phyloP scores from a whole-genome alignment of 177 flowering plant genomes.

The Vitis hybrid region DNA sequence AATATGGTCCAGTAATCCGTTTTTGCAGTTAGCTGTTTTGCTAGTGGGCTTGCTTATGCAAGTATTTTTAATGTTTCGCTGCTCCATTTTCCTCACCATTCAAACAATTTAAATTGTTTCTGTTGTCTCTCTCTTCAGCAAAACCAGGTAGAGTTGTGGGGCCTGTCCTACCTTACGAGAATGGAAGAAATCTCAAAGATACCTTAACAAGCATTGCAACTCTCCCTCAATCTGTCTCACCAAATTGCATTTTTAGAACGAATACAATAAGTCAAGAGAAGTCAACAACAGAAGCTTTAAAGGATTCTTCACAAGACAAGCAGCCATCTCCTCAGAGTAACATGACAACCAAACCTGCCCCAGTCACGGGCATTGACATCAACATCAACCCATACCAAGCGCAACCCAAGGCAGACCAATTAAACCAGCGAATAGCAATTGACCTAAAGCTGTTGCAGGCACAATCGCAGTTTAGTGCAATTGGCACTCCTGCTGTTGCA shows the following conservation, averaged over 20 bases:
- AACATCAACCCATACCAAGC: conserved; percentile 43
- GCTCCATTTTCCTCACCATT: too few relatives aligned
- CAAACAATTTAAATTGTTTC: too few relatives aligned
- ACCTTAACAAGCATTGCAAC: conserved; percentile 35
- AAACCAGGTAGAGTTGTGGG: conserved; percentile 77
- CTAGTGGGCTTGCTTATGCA: too few relatives aligned
- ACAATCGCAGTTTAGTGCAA: conserved; percentile 70
- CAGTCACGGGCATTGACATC: conserved; percentile 25
- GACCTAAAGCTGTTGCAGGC: conserved; percentile 63
- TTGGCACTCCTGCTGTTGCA: conserved; percentile 54
- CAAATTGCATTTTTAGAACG: conserved; percentile 42
- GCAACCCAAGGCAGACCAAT: conserved; percentile 31
- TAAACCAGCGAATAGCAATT: conserved; percentile 36
- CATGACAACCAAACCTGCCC: conserved; percentile 12
- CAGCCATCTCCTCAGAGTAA: conserved; percentile 11
- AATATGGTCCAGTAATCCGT: too few relatives aligned
- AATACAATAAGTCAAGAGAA: conserved; percentile 38
- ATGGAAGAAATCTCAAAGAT: conserved; percentile 39
- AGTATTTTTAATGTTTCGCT: too few relatives aligned
- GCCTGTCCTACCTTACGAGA: conserved; percentile 62
- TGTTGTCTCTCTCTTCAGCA: conserved; percentile 29
- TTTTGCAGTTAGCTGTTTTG: too few relatives aligned
- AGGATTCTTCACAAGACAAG: conserved; percentile 25
- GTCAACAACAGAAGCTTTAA: conserved; percentile 22
- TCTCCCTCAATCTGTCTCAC: conserved; percentile 47